These are phyloP conservation scores for Colletotrichum abscissum DNA, from an alignment of 2,329 filamentous ascomycete species.

Conservation along the genomic window DNA sequence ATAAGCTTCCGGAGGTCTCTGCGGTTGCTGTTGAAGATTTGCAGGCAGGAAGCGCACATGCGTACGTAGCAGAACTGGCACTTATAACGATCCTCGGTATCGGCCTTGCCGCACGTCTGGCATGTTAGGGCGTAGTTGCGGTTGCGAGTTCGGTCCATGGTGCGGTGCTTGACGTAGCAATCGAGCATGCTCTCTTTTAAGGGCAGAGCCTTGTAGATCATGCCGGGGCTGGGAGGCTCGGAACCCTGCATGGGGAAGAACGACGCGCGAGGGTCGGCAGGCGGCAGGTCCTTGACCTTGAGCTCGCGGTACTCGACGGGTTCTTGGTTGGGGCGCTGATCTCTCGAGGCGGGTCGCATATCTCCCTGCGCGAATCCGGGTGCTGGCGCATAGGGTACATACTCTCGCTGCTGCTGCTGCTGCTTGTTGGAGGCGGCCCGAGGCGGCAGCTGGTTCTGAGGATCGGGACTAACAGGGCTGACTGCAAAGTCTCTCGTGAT, in stretches of 20 bases:
- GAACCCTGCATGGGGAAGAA: slow-evolving; percentile 51
- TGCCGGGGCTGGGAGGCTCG: slow-evolving; percentile 43
- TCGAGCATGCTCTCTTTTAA: slow-evolving; percentile 56
- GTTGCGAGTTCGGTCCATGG: slow-evolving; percentile 62
- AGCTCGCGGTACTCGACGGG: slow-evolving; percentile 53
- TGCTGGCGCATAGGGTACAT: slow-evolving; percentile 1
- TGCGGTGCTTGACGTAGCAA: slow-evolving; percentile 61
- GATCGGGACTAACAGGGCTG: slow-evolving; percentile 35
- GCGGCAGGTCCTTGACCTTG: slow-evolving; percentile 42
- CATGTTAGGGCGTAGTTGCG: slow-evolving; percentile 63
- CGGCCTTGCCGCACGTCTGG: slow-evolving; percentile 61
- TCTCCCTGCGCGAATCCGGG: slow-evolving; percentile 9
- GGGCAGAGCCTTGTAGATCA: slow-evolving; percentile 54
- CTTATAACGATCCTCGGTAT: slow-evolving; percentile 56
- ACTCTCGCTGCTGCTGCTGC: slow-evolving; percentile 17
- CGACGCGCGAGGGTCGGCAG: slow-evolving; percentile 49
- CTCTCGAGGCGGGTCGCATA: slow-evolving; percentile 17
- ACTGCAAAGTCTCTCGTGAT: slow-evolving; percentile 35
- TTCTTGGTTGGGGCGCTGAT: slow-evolving; percentile 22
- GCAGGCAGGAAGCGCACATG: slow-evolving; percentile 61
- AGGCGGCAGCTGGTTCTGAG: slow-evolving; percentile 43
- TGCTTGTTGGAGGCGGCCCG: slow-evolving; percentile 45
- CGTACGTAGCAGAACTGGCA: slow-evolving; percentile 64
- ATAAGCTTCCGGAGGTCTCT: slow-evolving; percentile 57
- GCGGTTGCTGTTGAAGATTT: slow-evolving; percentile 52